Conservation (phyloP, 371 early-diverging fungal species). For the Circinella umbellata region DNA sequence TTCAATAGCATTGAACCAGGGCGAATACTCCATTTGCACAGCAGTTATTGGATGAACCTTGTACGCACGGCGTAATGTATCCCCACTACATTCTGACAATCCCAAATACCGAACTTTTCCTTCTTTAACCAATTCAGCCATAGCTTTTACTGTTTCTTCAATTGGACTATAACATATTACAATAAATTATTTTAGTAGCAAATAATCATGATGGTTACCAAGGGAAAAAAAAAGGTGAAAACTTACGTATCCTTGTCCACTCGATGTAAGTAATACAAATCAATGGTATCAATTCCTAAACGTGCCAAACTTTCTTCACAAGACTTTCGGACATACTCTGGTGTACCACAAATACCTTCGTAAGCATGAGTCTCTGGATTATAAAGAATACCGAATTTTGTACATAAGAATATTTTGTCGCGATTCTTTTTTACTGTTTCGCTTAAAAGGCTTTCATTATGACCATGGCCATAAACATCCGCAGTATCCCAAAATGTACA, state of each 20-base stretch:
- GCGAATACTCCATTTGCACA: constrained; percentile 53
- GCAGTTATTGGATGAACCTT: constrained; percentile 72
- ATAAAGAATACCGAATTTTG: constrained; percentile 44
- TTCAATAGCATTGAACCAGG: constrained; percentile 59
- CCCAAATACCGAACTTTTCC: constrained; percentile 69
- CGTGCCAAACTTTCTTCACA: constrained; percentile 51
- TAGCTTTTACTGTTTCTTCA: constrained; percentile 61
- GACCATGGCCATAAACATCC: constrained; percentile 29
- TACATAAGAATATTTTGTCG: constrained; percentile 49
- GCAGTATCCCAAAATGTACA: constrained; percentile 39
- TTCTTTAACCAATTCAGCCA: constrained; percentile 66
- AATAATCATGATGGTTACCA: no score
- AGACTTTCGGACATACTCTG: constrained; percentile 53
- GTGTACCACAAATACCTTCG: constrained; percentile 41
- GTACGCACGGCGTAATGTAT: constrained; percentile 61
- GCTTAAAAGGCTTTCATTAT: constrained; percentile 46
- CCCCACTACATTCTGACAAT: constrained; percentile 61
- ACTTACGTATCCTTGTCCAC: constrained; percentile 46
- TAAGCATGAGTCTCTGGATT: constrained; percentile 24
- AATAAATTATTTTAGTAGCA: neutral
- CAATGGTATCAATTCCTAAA: constrained; percentile 54
- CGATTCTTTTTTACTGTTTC: constrained; percentile 40
- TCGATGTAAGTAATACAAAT: constrained; percentile 66
- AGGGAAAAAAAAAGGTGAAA: neutral
- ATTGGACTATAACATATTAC: constrained; percentile 36